A percentile compares a stretch with the other conserved stretches of the same genome.
These are phyloP conservation scores for Gaeumannomyces tritici DNA, from an alignment of 2,329 filamentous ascomycete genomes.

Conservation along the genomic window DNA sequence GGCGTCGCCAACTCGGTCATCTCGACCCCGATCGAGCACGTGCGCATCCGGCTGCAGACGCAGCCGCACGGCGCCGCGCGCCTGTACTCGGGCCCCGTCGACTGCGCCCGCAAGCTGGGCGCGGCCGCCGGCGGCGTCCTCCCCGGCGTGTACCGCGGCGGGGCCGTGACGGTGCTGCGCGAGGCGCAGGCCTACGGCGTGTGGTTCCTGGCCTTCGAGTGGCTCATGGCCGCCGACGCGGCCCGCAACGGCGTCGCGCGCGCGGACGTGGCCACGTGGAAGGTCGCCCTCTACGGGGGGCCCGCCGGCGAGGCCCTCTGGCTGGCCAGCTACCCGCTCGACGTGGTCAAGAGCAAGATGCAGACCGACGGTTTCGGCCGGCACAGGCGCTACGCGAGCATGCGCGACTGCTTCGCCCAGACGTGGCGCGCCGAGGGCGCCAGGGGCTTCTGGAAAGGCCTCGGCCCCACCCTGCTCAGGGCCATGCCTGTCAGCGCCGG, in stretches of 20 bases:
- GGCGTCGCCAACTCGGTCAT: conserved; percentile 83
- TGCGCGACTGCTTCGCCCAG: conserved; percentile 84
- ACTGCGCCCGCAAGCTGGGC: conserved; percentile 81
- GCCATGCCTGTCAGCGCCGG: conserved; percentile 96
- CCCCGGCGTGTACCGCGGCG: conserved; percentile 74
- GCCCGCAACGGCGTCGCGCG: conserved; percentile 66
- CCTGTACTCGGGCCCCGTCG: conserved; percentile 75
- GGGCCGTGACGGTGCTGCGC: conserved; percentile 73
- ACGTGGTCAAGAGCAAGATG: conserved; percentile 99
- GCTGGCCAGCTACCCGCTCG: conserved; percentile 88
- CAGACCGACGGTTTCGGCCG: conserved; percentile 88
- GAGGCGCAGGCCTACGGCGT: conserved; percentile 92
- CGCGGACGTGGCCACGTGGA: conserved; percentile 69
- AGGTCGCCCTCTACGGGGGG: conserved; percentile 87
- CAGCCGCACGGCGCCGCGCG: conserved; percentile 78
- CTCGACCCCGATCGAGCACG: conserved; percentile 90
- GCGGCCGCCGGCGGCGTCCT: conserved; percentile 56
- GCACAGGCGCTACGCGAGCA: conserved; percentile 60
- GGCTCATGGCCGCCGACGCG: conserved; percentile 86
- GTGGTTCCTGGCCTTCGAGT: conserved; percentile 95
- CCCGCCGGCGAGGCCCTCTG: conserved; percentile 90
- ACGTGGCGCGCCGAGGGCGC: conserved; percentile 69
- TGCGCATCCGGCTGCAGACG: conserved; percentile 90
- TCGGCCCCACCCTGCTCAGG: conserved; percentile 81
- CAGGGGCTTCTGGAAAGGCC: conserved; percentile 88